Evolutionary conservation across 1,139 yeast genomes (phyloP).

Genomic region (Suhomyces panamericanus): DNA sequence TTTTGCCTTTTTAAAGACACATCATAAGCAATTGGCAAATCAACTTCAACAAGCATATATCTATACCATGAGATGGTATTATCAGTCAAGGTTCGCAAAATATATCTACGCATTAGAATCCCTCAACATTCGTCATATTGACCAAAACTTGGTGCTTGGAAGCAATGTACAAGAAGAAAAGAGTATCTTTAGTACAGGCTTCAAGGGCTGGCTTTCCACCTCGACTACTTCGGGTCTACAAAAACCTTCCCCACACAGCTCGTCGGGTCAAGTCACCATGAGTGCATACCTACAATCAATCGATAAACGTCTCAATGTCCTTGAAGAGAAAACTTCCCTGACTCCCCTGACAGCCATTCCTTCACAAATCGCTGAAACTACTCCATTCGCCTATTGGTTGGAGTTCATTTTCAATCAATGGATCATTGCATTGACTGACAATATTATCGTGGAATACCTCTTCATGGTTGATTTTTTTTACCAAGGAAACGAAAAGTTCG

Average conservation of each 20-base stretch:
- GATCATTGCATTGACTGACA: conserved; percentile 72
- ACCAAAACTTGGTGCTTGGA: conserved; percentile 54
- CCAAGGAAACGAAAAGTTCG: conserved; percentile 44
- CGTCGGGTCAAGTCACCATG: conserved; percentile 21
- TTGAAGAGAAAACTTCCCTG: conserved; percentile 28
- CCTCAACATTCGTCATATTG: conserved; percentile 53
- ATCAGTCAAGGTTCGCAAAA: conserved; percentile 72
- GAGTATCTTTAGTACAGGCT: conserved; percentile 28
- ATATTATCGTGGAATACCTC: conserved; percentile 73
- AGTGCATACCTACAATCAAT: conserved; percentile 56
- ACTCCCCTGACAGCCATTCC: conserved; percentile 67
- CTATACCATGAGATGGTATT: conserved; percentile 93
- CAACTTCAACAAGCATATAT: conserved; percentile 80
- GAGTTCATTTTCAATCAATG: conserved; percentile 76
- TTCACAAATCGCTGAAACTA: conserved; percentile 83
- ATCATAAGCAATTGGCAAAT: conserved; percentile 65
- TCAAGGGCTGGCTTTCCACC: conserved; percentile 30
- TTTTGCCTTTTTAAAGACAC: conserved; percentile 53
- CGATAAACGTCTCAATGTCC: conserved; percentile 54
- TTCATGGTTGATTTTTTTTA: conserved; percentile 73
- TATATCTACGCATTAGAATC: conserved; percentile 76
- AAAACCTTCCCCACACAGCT: conserved; percentile 7
- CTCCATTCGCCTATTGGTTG: conserved; percentile 63
- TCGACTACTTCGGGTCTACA: conserved; percentile 8
- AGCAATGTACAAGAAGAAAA: conserved; percentile 28